Percentiles rank a stretch among this genome's conserved stretches.
Evolutionary conservation across 2,329 filamentous ascomycete genomes (phyloP).

Genomic region (Paecilomyces sp.): DNA sequence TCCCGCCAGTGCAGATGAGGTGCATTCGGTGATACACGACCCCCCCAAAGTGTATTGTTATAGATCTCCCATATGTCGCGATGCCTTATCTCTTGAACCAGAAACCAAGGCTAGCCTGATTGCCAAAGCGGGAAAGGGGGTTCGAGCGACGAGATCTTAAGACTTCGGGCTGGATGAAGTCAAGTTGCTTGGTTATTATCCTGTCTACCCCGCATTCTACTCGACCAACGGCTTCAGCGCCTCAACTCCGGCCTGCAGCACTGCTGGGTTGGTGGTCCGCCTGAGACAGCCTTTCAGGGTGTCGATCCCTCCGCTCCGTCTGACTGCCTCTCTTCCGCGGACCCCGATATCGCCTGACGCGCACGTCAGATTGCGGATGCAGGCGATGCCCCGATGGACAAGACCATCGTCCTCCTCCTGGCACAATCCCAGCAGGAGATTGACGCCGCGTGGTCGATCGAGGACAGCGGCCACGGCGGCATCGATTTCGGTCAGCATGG

Average conservation of each 20-base stretch:
- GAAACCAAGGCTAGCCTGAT: background rate
- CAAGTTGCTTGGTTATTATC: background rate
- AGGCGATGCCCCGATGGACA: constrained; percentile 63
- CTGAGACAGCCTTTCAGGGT: constrained; percentile 63
- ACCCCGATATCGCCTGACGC: constrained; percentile 60
- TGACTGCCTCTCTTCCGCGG: constrained; percentile 54
- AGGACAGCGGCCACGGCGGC: constrained; percentile 65
- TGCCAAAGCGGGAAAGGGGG: background rate
- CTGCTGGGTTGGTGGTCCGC: constrained; percentile 60
- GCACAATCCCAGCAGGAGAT: constrained; percentile 74
- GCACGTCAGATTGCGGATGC: constrained; percentile 64
- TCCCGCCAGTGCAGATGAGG: background rate
- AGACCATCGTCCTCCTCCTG: constrained; percentile 53
- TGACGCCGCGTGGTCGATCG: constrained; percentile 62
- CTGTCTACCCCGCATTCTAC: constrained; percentile 6
- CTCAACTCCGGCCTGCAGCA: constrained; percentile 65
- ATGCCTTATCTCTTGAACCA: background rate
- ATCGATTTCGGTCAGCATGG: constrained; percentile 74
- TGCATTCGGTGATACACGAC: background rate
- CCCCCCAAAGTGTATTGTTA: background rate
- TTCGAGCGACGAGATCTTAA: background rate
- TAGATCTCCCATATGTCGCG: background rate
- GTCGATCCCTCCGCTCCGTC: constrained; percentile 57
- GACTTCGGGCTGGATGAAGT: background rate
- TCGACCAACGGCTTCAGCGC: constrained; percentile 62